Conservation (phyloP, 495 filamentous ascomycete genomes). For the Tuber indicum region DNA sequence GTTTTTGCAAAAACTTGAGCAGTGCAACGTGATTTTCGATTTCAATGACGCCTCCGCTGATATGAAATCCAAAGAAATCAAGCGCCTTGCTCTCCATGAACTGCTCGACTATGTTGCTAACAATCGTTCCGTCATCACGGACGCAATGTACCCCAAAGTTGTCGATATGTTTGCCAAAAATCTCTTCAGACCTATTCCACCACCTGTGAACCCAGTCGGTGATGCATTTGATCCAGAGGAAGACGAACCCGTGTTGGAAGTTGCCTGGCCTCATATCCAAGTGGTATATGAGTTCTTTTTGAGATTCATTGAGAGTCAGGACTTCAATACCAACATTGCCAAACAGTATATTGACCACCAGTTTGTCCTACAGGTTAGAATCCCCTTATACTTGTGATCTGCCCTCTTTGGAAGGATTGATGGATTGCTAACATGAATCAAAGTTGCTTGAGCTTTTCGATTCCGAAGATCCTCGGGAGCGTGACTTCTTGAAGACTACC, state of each 20-base stretch:
- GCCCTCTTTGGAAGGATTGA: not conserved
- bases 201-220: slow-evolving; percentile 92
- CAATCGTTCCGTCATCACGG: slow-evolving; percentile 95
- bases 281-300: slow-evolving; percentile 99
- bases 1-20: slow-evolving; percentile 99
- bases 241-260: slow-evolving; percentile 95
- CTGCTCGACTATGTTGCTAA: slow-evolving; percentile 97
- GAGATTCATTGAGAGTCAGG: slow-evolving; percentile 97
- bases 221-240: slow-evolving; percentile 99
- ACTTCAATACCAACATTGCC: slow-evolving; percentile 99
- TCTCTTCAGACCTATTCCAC: slow-evolving; percentile 92
- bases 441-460: slow-evolving; percentile 95
- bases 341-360: slow-evolving; percentile 97
- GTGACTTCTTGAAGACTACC: slow-evolving; percentile 97
- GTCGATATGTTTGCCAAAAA: slow-evolving; percentile 99
- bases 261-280: slow-evolving; percentile 98
- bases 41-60: slow-evolving; percentile 98
- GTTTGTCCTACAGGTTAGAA: slow-evolving; percentile 79
- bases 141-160: slow-evolving; percentile 97
- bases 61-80: slow-evolving; percentile 99
- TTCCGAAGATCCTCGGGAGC: slow-evolving; percentile 93
- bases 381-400: not conserved
- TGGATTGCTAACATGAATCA: slow-evolving; percentile 25
- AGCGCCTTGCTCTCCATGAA: slow-evolving; percentile 91
- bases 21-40: slow-evolving; percentile 99